Percentiles rank a stretch among this genome's conserved stretches.
Conservation (phyloP, 2,329 filamentous ascomycete genomes). For the Aplosporella prunicola region DNA sequence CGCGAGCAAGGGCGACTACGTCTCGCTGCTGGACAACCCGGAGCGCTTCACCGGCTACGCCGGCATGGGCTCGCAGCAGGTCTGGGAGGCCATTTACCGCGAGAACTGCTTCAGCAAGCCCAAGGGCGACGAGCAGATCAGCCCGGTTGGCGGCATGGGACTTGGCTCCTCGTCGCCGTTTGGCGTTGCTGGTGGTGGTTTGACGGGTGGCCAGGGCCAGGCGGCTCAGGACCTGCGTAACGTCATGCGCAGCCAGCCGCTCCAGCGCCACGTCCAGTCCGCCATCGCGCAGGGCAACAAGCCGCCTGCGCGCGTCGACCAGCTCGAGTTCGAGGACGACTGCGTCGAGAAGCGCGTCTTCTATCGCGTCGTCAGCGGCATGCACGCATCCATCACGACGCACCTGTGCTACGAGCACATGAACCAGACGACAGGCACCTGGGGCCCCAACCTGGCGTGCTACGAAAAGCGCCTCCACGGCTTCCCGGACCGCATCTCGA, state of each 20-base stretch:
- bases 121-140: constrained; percentile 23
- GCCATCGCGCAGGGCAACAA: constrained; percentile 40
- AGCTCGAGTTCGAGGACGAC: constrained; percentile 74
- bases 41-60: constrained; percentile 93
- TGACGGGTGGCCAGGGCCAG: constrained; percentile 36
- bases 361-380: constrained; percentile 86
- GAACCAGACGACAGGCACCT: constrained; percentile 88
- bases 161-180: constrained; percentile 26
- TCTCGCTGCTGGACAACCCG: constrained; percentile 85
- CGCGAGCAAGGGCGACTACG: constrained; percentile 84
- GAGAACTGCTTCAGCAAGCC: constrained; percentile 82
- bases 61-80: constrained; percentile 73
- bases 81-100: constrained; percentile 94
- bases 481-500: constrained; percentile 84
- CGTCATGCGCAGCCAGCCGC: constrained; percentile 50
- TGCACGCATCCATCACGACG: constrained; percentile 96
- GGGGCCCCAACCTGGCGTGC: constrained; percentile 83
- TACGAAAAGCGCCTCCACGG: constrained; percentile 78
- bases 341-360: constrained; percentile 99
- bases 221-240: constrained; percentile 53
- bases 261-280: constrained; percentile 51
- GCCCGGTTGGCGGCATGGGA: neutral
- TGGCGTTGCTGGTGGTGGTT: constrained; percentile 23
- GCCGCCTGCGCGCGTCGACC: constrained; percentile 51
- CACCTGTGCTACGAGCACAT: constrained; percentile 95